Base-by-base conservation (phyloP, 495 filamentous ascomycete genomes). In the Aspergillus baeticus region DNA sequence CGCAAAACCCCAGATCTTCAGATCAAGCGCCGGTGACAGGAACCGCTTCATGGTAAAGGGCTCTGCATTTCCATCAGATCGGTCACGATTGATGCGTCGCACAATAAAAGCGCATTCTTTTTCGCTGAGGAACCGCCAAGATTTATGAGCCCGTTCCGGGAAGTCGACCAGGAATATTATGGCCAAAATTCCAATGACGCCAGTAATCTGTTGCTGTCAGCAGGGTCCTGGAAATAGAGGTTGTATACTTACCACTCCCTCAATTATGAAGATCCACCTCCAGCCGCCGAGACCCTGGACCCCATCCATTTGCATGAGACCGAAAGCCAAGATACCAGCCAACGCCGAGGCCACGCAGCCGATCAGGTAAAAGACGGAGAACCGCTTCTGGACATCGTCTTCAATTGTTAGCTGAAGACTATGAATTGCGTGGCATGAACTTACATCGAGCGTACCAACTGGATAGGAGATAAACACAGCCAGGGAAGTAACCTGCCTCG, bases 401-500 rank as follows among this genome's bases (percentile, higher is more conserved):
- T 23, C 6, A 3, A 18, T 37, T 7, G 13, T 52, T 38, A 37
- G 34, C 15, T 23, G 11, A 26, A 7, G 34, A 5, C 2, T 2
- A 31, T 13, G 29, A 20, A 0, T 22, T 21, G 21, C 3, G 2
- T 5, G 34, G n/a, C 2, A 22, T 1, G 20, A 10, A 58, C 70
- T 59, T 61, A 73, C 70, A 87, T 60, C 84, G 66, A 5, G 80
- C 81, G 60, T 87, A 87, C 84, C 84, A 87, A 39, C 80, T 85
- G 33, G 73, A 78, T 2, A 88, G 74, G 13, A 87, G 69, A 60
- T 87, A 88, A 1, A 84, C 81, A 45, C 81, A 84, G 38, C 62
- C 80, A 58, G 86, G 86, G 65, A 84, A 87, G 63, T 85, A 89
- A 46, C 83, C 83, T 51, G 86, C 83, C 61, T 88, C 85, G 1